Conservation (phyloP, 441 rosid genomes). For the Geranium incanum region DNA sequence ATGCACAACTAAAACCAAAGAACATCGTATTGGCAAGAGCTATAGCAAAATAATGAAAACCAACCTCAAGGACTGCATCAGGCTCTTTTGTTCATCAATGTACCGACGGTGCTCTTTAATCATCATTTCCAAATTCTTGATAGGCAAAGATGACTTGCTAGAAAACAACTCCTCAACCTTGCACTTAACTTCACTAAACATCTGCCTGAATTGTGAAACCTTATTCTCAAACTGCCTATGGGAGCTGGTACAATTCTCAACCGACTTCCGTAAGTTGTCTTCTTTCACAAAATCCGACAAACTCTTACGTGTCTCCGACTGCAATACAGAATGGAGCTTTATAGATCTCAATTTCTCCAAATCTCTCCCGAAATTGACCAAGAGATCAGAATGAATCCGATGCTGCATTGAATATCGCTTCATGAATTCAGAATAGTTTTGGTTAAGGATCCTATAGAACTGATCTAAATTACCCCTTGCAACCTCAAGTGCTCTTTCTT, state of each 20-base stretch:
- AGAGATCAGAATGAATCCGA: conserved; percentile 62
- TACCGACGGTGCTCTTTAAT: conserved; percentile 58
- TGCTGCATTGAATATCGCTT: conserved; percentile 75
- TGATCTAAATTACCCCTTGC: conserved; percentile 76
- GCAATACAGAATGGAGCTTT: conserved; percentile 76
- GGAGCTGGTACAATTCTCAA: conserved; percentile 58
- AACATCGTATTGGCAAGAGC: not conserved
- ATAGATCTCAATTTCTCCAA: conserved; percentile 66
- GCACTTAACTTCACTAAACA: conserved; percentile 59
- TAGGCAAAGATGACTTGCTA: conserved; percentile 39
- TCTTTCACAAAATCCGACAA: conserved; percentile 86
- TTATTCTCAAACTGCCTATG: conserved; percentile 90
- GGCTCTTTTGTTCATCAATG: conserved; percentile 74
- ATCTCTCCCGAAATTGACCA: conserved; percentile 65
- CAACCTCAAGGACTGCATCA: conserved; percentile 96
- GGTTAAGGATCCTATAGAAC: conserved; percentile 65
- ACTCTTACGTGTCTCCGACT: conserved; percentile 44
- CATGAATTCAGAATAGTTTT: conserved; percentile 72
- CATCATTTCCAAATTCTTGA: conserved; percentile 50
- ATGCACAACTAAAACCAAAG: not conserved
- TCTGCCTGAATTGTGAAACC: conserved; percentile 76
- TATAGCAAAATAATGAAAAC: conserved; percentile 19
- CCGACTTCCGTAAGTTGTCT: conserved; percentile 64
- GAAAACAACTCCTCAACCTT: conserved; percentile 73
- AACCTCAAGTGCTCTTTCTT: conserved; percentile 79